Evolutionary conservation across 2,329 filamentous ascomycete genomes (phyloP), one percentile per base, ranked within the genome.

Genomic region (Ophiostoma novo-ulmi): DNA sequence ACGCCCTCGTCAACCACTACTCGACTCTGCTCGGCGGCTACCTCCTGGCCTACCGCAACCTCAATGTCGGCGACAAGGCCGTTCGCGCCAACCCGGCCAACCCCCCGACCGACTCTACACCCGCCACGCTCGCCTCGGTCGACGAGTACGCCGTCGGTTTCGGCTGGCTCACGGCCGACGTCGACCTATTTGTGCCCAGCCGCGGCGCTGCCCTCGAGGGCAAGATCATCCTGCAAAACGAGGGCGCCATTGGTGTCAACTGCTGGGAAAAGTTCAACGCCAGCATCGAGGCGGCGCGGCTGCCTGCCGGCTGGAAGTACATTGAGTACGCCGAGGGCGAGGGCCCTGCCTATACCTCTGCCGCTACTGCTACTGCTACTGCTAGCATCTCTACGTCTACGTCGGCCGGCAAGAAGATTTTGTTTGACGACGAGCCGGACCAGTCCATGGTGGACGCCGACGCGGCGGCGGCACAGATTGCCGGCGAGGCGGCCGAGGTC

Each of bases 261-360:
- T 95, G 93, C 78, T 94, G 93, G 81, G 94, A 94, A 79, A 88
- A 93, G 74, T 98, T 98, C 84, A 97, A 95, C 75, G 92, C 94
- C 1, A 92, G 90, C 63, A 91, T 99, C 72, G 91, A 94, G 76
- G 85, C 89, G 31, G 87, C 87, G 72, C 85, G 92, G 48, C 82
- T 99, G 20, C 95, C 95, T 0, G 79, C 82, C 17, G 85, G 86
- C 35, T 99, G 94, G 95, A 88, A 83, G 73, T 98, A 93, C 90
- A 84, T 92, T 20, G 87, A 88, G 4, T 68, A 69, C 11, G 58
- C 39, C 1, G 68, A 58, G 14, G 68, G 31, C 31, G 26, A 80
- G 1, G 78, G 78, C 1, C 80, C 81, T 2, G 35, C n/a, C 31
- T 31, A 31, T 31, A 31, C 31, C 31, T 31, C 31, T 31, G 31